Evolutionary conservation across 805 yeast genomes (phyloP).

Genomic region (Starmera dryadoides): DNA sequence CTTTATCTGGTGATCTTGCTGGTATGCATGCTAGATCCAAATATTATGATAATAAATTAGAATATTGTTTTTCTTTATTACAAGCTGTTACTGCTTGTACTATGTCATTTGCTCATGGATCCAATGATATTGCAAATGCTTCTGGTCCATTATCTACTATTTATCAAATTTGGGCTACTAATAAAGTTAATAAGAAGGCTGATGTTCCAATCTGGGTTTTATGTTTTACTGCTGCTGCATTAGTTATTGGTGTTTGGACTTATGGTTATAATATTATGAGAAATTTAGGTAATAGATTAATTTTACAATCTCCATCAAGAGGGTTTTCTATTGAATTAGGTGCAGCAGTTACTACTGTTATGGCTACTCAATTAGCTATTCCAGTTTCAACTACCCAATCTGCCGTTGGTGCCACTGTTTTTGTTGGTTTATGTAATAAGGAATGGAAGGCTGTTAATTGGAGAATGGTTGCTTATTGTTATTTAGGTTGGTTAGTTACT

Average conservation of each 20-base stretch:
- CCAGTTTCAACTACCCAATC: conserved; percentile 77
- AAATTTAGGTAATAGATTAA: conserved; percentile 66
- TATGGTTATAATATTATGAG: conserved; percentile 66
- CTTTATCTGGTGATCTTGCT: conserved; percentile 38
- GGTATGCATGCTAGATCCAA: conserved; percentile 51
- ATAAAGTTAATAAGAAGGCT: conserved; percentile 35
- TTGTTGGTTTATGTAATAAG: conserved; percentile 66
- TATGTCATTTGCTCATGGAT: conserved; percentile 79
- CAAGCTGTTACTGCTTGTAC: conserved; percentile 73
- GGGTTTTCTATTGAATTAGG: conserved; percentile 75
- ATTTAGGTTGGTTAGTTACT: conserved; percentile 66
- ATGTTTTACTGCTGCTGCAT: conserved; percentile 57
- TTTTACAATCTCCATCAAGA: conserved; percentile 70
- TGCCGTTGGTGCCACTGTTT: conserved; percentile 73
- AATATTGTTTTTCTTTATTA: conserved; percentile 57
- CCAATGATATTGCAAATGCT: conserved; percentile 74
- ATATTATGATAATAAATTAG: conserved; percentile 64
- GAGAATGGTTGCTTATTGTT: conserved; percentile 70
- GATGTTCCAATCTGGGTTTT: conserved; percentile 69
- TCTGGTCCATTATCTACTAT: conserved; percentile 69
- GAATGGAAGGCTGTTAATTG: conserved; percentile 62
- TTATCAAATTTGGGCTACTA: conserved; percentile 52
- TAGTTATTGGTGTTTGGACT: conserved; percentile 64
- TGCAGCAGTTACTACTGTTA: conserved; percentile 66
- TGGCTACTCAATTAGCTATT: conserved; percentile 66